These are phyloP conservation scores for Kwoniella sp. DNA, from an alignment of 768 basidiomycete species.

Conservation along the genomic window DNA sequence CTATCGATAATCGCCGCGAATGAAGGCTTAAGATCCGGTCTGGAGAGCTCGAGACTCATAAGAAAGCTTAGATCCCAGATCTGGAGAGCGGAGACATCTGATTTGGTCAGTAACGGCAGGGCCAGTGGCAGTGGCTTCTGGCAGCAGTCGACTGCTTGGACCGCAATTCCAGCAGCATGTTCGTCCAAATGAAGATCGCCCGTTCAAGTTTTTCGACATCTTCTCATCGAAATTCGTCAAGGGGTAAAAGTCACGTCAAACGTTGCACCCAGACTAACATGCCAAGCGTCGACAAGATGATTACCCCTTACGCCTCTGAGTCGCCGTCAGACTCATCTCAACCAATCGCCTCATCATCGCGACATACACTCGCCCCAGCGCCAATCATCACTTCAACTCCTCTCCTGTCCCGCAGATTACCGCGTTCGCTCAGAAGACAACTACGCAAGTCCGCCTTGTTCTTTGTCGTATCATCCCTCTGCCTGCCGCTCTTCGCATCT, in stretches of 20 bases:
- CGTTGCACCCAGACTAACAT: neutral
- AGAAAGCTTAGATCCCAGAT: neutral
- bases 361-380: conserved; percentile 14
- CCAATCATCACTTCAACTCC: neutral
- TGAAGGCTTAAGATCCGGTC: neutral
- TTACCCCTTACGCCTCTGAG: neutral
- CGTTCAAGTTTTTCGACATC: neutral
- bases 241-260: neutral
- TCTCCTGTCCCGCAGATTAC: conserved; percentile 7
- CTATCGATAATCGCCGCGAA: neutral
- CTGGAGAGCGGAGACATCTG: neutral
- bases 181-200: neutral
- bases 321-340: neutral
- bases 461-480: conserved; percentile 32
- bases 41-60: neutral
- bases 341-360: conserved; percentile 18
- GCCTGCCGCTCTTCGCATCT: conserved; percentile 33
- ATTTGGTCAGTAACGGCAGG: neutral
- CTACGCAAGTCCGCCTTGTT: conserved; percentile 1
- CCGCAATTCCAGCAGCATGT: neutral
- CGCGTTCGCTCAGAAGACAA: conserved; percentile 7
- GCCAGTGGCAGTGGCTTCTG: neutral
- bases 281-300: neutral
- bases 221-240: neutral
- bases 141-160: neutral